Base-by-base conservation (phyloP, 345 rosid genomes). In the Lagerstroemia speciosa region DNA sequence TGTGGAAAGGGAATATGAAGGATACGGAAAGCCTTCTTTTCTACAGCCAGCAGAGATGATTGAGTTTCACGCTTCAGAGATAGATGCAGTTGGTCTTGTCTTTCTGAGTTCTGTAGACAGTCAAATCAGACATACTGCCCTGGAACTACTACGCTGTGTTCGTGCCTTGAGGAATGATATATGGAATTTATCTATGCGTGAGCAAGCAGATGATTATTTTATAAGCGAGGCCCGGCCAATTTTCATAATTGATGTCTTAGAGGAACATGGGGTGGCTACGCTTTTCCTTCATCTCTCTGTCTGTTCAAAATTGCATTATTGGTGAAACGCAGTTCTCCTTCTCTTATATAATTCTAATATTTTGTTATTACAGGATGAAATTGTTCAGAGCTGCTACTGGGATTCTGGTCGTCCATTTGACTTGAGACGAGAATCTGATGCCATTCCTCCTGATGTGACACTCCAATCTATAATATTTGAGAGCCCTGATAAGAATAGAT, bases 381-480 rank as follows among this genome's bases (percentile, higher is more conserved):
- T 94, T 80, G 93, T 94, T 76, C 99, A 94, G 77, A 88, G 89
- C 79, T 91, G 99, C 79, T 91, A 89, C 67, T 89, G 92, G 96
- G 99, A 94, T 80, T 84, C 93, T 74, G 92, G 95, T 68, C 89
- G 93, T 74, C 95, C 90, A 34, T 91, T 89, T 88, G 99, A 94
- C 83, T 72, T 87, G 77, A 85, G 90, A 78, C 80, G 93, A 74
- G 99, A 94, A 73, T 86, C 93, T 22, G 97, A 94, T 77, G 85
- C 82, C 62, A 88, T 94, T 82, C 95, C 99, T 76, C 84, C 96
- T 71, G 99, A 91, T 43, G 92, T 88, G 77, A 88, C 97, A 32
- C 90, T 94, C 74, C 99, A 91, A 63, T 91, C 96, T 74, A 86
- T 94, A 72, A 89, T 94, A 74, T 89, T 88, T 73, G 99, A 94